Conservation (phyloP, 352 stramenopile genomes). For the Pythium aphanidermatum region DNA sequence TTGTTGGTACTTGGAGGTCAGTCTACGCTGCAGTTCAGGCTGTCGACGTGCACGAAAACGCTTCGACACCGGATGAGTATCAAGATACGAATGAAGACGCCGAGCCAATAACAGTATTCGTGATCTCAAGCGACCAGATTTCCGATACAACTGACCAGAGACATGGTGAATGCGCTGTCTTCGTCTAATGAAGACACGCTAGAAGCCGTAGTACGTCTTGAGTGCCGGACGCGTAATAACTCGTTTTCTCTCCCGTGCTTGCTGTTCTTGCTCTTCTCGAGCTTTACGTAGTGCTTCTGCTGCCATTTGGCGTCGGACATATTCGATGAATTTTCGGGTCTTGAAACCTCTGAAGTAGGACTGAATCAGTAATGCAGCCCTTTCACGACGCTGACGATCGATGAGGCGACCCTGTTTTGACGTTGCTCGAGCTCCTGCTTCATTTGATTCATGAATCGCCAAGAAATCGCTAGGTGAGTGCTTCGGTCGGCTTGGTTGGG, state of each 20-base stretch:
- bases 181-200: too few species aligned
- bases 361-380: conserved; percentile 38
- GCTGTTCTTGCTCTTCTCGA: conserved; percentile 15
- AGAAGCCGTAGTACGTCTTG: conserved; percentile 44
- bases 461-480: conserved; percentile 4
- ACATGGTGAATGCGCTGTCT: too few species aligned
- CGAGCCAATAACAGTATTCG: too few species aligned
- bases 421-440: neutral
- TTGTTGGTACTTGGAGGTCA: too few species aligned
- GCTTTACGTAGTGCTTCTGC: conserved; percentile 9
- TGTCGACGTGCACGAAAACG: too few species aligned
- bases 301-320: conserved; percentile 31
- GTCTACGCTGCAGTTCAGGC: too few species aligned
- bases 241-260: conserved; percentile 16
- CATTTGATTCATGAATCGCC: neutral
- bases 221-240: conserved; percentile 25
- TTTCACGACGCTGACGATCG: conserved; percentile 27
- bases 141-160: too few species aligned
- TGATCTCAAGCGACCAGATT: too few species aligned
- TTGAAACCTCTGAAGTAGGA: conserved; percentile 34
- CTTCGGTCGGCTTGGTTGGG: too few species aligned
- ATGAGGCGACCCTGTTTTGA: neutral
- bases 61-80: too few species aligned
- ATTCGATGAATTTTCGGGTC: conserved; percentile 27
- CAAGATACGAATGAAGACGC: too few species aligned